Base-by-base conservation (phyloP, 179 eudicot species). In the Sideroxylon spinosum region DNA sequence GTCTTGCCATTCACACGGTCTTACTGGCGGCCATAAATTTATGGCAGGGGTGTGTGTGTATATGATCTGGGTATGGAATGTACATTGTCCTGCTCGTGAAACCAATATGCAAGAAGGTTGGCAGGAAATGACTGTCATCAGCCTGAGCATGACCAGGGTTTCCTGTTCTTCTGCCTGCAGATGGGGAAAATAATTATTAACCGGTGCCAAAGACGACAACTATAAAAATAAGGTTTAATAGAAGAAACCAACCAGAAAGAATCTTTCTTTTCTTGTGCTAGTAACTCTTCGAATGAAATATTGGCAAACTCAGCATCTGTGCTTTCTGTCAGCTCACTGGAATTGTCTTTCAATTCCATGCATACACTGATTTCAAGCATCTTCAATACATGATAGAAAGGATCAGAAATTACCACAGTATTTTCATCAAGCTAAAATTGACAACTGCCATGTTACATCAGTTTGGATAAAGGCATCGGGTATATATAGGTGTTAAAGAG, bases 261-360 rank as follows among this genome's bases (percentile, higher is more conserved):
- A 80, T 91, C 96, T 73, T 90, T 90, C 88, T 91, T 91, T 74
- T 91, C 96, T 55, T 79, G 89, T 37, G 87, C 96, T 68, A 91
- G 73, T 19, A 91, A 78, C 66, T 91, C 95, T 81, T 91, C 95
- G 32, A 91, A 91, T 26, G 96, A 91, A 76, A 91, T 90, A 74
- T 87, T 85, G 44, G 44, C 44, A 55, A 79, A 76, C 22, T 82
- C 86, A 2, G 76, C 52, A 57, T 90, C 93, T 59, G 77, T 28
- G 28, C 74, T 78, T 73, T 90, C 88, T 69, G 48, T 74, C 37
- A 53, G 79, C 76, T 86, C 86, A 73, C 25, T 52, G 29, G 87
- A 71, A 79, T 90, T 87, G 63, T 86, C 93, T 83, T 86, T 78
- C 79, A 85, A 57, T 77, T 87, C 91, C 89, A 88, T 86, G 78